Base-by-base conservation (phyloP, 345 rosid species). In the Eucalyptus curtisii region DNA sequence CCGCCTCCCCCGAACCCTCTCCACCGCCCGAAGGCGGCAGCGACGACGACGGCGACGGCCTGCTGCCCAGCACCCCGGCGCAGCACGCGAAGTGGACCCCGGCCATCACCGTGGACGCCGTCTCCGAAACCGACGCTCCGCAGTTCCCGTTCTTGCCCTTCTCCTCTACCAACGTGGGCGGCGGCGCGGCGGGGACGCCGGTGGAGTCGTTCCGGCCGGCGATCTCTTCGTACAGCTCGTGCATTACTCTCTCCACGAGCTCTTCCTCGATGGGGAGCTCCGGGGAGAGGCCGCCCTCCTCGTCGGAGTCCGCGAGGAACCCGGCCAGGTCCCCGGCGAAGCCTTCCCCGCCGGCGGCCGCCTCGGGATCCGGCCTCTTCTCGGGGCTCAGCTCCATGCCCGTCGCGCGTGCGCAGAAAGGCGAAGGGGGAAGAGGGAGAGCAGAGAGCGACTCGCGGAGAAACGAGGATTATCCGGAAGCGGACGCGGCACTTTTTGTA, bases 161-260 rank as follows among this genome's bases (percentile, higher is more conserved):
- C 55, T 31, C 45, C 6, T 50, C n/a, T 6, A 87, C 57, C 3
- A 6, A 25, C 24, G 20, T 2, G 61, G 25, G n/a, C 7, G 24
- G 44, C 44, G 7, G 24, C 13, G 45, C 14, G 84, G 49, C 52
- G 30, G 81, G 9, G 47, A 76, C 47, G 82, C 24, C 6, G 82
- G 27, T 10, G 82, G 5, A 37, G 13, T 37, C 82, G 47, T 20
- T 76, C 14, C 30, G 52, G 22, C 40, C 80, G 25, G 89, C 66
- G 64, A 94, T 91, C 93, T 92, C 95, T 68, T 79, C 90, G 88
- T 94, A 92, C 48, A 93, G 87, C 89, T 94, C 94, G 84, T 49
- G 90, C 94, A 94, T 93, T 80, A 92, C 91, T 89, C 89, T 91
- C 90, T 92, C 91, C 81, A 94, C 87, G 91, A 90, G 87, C 92